Conservation (phyloP, 805 yeast species). For the Kodamaea jinghongensis region DNA sequence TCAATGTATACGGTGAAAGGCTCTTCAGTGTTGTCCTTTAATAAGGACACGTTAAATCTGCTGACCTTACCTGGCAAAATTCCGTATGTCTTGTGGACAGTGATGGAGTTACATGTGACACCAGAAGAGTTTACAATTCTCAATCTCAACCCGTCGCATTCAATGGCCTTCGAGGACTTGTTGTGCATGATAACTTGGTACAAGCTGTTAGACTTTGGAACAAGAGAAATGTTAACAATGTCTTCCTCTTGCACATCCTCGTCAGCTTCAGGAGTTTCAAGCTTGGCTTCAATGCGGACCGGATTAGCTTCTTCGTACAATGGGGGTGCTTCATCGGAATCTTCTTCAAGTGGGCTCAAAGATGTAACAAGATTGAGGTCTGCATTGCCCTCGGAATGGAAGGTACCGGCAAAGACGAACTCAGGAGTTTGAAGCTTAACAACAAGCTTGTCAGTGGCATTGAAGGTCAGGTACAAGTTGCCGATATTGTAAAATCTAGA, state of each 20-base stretch:
- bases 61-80: conserved; percentile 28
- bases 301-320: conserved; percentile 1
- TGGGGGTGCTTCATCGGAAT: conserved; percentile 1
- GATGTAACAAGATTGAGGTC: conserved; percentile 6
- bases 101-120: conserved; percentile 22
- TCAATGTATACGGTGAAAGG: conserved; percentile 31
- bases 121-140: conserved; percentile 30
- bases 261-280: background rate
- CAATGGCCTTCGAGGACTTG: conserved; percentile 23
- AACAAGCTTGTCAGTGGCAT: conserved; percentile 14
- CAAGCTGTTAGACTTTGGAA: conserved; percentile 30
- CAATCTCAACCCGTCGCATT: conserved; percentile 29
- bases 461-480: conserved; percentile 14
- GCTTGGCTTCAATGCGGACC: background rate
- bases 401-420: conserved; percentile 17
- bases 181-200: conserved; percentile 33
- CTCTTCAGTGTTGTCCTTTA: conserved; percentile 29
- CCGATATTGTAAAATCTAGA: conserved; percentile 28
- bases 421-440: conserved; percentile 19
- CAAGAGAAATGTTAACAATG: conserved; percentile 20
- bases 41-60: conserved; percentile 33
- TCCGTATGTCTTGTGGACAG: conserved; percentile 31
- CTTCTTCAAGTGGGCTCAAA: background rate
- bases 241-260: background rate
- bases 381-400: conserved; percentile 4